A percentile compares a stretch with the other conserved stretches of the same genome.
These are phyloP conservation scores for Pyricularia grisea DNA, from an alignment of 2,329 filamentous ascomycete species.

Conservation along the genomic window DNA sequence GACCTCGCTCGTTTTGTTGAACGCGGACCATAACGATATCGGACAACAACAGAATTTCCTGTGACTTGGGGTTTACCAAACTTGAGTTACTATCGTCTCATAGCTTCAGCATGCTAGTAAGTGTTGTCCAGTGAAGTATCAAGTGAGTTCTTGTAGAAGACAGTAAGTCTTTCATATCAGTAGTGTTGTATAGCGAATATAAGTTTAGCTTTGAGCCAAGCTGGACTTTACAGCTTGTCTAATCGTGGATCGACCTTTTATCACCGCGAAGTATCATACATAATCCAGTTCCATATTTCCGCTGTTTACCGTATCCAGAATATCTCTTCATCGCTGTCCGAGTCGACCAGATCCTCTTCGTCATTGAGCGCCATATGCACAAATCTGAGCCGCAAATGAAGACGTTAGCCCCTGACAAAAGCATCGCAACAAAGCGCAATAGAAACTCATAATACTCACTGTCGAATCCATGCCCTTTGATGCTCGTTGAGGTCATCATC, in stretches of 20 bases:
- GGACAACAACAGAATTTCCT: neutral
- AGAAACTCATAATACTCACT: neutral
- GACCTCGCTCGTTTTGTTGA: neutral
- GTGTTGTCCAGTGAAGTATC: neutral
- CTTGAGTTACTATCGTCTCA: neutral
- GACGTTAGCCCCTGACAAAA: neutral
- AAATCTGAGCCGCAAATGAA: constrained; percentile 5
- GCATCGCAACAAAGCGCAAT: neutral
- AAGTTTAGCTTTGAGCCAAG: neutral
- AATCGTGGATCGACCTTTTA: neutral
- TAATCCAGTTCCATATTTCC: neutral
- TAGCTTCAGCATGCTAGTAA: neutral
- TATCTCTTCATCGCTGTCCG: constrained; percentile 8
- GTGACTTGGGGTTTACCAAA: neutral
- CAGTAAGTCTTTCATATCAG: neutral
- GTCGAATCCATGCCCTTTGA: constrained; percentile 10
- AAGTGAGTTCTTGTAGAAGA: neutral
- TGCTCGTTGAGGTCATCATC: constrained; percentile 7
- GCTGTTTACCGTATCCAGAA: constrained; percentile 5
- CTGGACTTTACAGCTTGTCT: neutral
- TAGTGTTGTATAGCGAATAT: neutral
- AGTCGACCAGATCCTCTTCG: constrained; percentile 10
- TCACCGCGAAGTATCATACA: neutral
- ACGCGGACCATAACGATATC: neutral
- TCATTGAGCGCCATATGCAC: constrained; percentile 12